A percentile compares a stretch with the other conserved stretches of the same genome.
Conservation (phyloP, 176 grass and related monocot genomes). For the Aegilops tauschii region DNA sequence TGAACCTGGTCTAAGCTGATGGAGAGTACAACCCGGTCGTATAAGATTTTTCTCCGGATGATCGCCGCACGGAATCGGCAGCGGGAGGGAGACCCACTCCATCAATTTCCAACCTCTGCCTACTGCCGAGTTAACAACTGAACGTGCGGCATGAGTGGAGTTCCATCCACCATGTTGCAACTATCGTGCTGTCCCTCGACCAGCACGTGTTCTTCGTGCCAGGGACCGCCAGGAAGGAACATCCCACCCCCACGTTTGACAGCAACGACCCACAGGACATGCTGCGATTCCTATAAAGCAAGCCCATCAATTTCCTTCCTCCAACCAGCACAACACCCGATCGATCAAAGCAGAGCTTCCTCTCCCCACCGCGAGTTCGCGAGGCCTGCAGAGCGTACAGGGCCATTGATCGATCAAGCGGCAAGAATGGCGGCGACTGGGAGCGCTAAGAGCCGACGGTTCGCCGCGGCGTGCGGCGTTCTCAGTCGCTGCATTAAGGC, state of each 20-base stretch:
- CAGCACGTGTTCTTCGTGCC: background rate
- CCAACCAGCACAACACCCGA: background rate
- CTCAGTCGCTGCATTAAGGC: conserved; percentile 54
- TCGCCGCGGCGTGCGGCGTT: conserved; percentile 43
- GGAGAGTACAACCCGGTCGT: too few relatives aligned
- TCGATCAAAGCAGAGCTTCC: background rate
- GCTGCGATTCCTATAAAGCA: background rate
- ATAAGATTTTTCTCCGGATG: too few relatives aligned
- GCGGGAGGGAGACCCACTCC: too few relatives aligned
- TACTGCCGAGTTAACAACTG: too few relatives aligned
- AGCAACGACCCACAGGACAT: background rate
- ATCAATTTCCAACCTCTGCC: too few relatives aligned
- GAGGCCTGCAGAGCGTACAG: background rate
- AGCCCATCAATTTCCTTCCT: background rate
- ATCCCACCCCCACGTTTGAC: background rate
- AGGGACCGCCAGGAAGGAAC: background rate
- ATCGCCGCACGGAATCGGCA: too few relatives aligned
- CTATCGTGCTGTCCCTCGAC: background rate
- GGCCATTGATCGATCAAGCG: background rate
- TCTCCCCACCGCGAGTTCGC: background rate
- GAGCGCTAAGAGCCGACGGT: background rate
- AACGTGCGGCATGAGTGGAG: too few relatives aligned
- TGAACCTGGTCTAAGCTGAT: too few relatives aligned
- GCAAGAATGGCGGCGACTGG: background rate
- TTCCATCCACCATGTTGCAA: background rate